Conservation (phyloP, 345 rosid genomes). For the Linum tenue region DNA sequence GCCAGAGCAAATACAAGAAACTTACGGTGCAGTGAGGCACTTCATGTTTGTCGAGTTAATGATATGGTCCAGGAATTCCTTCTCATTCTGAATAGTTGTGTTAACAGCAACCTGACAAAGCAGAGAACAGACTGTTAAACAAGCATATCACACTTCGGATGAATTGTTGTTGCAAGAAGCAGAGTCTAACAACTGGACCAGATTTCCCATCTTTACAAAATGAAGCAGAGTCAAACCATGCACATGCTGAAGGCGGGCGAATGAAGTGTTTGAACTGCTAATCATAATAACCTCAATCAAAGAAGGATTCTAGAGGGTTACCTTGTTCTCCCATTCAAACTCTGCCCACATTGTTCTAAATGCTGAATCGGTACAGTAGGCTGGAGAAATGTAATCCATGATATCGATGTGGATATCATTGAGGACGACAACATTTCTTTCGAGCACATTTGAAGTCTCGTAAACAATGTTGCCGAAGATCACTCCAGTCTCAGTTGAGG, state of each 20-base stretch:
- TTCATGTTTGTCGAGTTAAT: slow-evolving; percentile 59
- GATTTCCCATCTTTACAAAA: too few species aligned
- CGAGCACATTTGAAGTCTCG: slow-evolving; percentile 45
- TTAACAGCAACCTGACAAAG: slow-evolving; percentile 64
- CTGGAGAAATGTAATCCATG: slow-evolving; percentile 38
- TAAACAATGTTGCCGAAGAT: slow-evolving; percentile 66
- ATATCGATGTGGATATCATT: slow-evolving; percentile 81
- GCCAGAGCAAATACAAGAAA: not conserved
- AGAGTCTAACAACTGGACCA: not conserved
- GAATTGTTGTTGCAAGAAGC: not conserved
- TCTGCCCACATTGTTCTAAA: slow-evolving; percentile 98
- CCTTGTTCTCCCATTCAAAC: slow-evolving; percentile 99
- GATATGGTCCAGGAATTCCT: slow-evolving; percentile 57
- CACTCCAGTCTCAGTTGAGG: slow-evolving; percentile 92
- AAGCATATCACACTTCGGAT: too few species aligned
- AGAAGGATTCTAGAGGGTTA: slow-evolving; percentile 11
- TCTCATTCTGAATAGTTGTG: slow-evolving; percentile 56
- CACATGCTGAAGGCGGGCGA: not conserved
- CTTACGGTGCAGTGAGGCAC: slow-evolving; percentile 31
- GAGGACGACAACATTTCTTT: slow-evolving; percentile 77
- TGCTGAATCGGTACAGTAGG: slow-evolving; percentile 75
- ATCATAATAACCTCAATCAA: not conserved
- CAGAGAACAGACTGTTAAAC: not conserved
- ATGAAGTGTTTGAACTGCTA: not conserved
- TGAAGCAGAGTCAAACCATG: not conserved